These are phyloP conservation scores for Leishmania tropica DNA, from an alignment of 208 protist species.

Conservation along the genomic window DNA sequence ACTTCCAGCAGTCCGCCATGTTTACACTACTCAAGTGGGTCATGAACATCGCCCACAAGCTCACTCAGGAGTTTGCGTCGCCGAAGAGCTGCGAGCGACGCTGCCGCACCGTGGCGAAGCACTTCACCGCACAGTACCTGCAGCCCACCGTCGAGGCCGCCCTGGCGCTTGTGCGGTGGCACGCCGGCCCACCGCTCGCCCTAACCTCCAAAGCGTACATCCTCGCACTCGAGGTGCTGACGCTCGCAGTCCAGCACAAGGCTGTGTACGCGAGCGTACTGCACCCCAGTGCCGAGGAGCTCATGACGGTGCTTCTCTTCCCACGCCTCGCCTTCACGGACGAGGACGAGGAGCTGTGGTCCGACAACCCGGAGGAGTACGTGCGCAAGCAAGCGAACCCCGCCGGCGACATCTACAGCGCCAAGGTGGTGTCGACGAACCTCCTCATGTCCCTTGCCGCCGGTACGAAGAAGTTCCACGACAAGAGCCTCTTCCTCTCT, in stretches of 20 bases:
- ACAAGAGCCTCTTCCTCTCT: conserved; percentile 42
- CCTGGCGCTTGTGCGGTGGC: conserved; percentile 79
- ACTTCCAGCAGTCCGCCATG: conserved; percentile 59
- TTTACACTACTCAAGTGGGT: conserved; percentile 77
- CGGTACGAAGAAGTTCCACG: conserved; percentile 70
- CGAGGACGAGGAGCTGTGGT: conserved; percentile 87
- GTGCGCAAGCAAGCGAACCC: conserved; percentile 85
- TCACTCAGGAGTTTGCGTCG: conserved; percentile 60
- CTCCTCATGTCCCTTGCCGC: conserved; percentile 71
- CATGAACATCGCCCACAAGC: conserved; percentile 45
- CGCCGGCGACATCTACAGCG: conserved; percentile 78
- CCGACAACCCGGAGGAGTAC: conserved; percentile 92
- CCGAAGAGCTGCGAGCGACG: conserved; percentile 71
- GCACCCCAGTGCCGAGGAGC: conserved; percentile 57
- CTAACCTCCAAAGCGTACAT: conserved; percentile 90
- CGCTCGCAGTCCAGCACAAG: conserved; percentile 45
- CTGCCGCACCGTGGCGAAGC: conserved; percentile 50
- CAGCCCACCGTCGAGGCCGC: conserved; percentile 42
- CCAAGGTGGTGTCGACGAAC: conserved; percentile 71
- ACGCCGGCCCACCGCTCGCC: conserved; percentile 41
- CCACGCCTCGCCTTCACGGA: conserved; percentile 85
- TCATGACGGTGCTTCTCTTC: conserved; percentile 88
- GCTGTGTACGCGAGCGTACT: conserved; percentile 51
- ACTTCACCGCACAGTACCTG: conserved; percentile 55
- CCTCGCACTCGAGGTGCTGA: conserved; percentile 73